phyloP scores from a whole-genome alignment of 345 rosid genomes.

The Anacardium occidentale region DNA sequence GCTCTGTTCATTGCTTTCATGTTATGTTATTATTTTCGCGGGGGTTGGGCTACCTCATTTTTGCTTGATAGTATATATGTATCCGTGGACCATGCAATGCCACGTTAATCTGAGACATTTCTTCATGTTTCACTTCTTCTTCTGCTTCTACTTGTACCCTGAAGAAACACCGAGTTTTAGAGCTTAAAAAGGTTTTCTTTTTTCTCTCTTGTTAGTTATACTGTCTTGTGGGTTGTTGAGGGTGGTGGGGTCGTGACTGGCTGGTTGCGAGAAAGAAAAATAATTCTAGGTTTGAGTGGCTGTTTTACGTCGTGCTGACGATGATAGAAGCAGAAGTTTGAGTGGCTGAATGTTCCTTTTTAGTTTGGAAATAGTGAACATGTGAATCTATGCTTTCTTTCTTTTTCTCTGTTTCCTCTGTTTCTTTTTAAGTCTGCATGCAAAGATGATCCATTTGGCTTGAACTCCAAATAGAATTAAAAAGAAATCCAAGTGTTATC shows the following conservation, averaged over 20 bases:
- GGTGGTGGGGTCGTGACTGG: not conserved
- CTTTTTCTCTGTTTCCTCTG: constrained; percentile 2
- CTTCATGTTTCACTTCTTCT: not conserved
- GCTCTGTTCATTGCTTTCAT: no score
- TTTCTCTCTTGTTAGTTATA: not conserved
- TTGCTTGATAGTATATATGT: not conserved
- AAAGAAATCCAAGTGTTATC: no score
- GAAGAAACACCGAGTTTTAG: not conserved
- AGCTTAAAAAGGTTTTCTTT: not conserved
- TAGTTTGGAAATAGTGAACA: not conserved
- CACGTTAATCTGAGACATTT: not conserved
- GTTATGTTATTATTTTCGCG: not conserved
- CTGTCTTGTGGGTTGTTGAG: not conserved
- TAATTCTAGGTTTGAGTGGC: not conserved
- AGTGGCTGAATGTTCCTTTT: not conserved
- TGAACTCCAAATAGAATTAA: no score
- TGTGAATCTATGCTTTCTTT: not conserved
- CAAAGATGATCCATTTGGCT: no score
- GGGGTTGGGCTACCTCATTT: not conserved
- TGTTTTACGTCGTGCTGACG: not conserved
- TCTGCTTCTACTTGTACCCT: not conserved
- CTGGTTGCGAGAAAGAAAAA: not conserved
- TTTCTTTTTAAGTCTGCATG: not conserved
- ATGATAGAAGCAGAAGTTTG: not conserved
- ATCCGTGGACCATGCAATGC: not conserved